phyloP scores from a whole-genome alignment of 768 basidiomycete species.

The Mycena albidolilacea region DNA sequence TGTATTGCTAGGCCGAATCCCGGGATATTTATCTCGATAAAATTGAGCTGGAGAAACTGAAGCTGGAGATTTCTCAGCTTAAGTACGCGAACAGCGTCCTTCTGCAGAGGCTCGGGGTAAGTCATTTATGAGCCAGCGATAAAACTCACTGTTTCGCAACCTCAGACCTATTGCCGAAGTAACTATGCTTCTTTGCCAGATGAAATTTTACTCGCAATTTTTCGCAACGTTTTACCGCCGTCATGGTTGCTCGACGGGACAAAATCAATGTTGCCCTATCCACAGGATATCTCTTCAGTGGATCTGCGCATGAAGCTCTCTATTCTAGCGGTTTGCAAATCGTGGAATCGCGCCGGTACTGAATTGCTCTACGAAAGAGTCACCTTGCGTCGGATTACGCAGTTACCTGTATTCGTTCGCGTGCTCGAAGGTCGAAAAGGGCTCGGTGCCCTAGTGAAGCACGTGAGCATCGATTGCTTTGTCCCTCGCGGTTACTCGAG shows the following conservation, averaged over 20 bases:
- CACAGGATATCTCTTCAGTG: background rate
- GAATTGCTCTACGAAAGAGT: conserved; percentile 38
- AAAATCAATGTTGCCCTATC: background rate
- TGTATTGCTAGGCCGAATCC: background rate
- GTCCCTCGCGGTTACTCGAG: conserved; percentile 25
- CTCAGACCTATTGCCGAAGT: background rate
- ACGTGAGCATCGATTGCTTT: conserved; percentile 21
- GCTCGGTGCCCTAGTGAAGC: conserved; percentile 33
- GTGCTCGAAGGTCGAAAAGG: conserved; percentile 21
- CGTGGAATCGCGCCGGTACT: conserved; percentile 27
- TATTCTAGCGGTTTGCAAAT: conserved; percentile 31
- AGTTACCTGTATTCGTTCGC: conserved; percentile 22
- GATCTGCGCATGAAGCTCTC: conserved; percentile 24
- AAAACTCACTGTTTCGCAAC: background rate
- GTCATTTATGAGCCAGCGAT: too few species aligned
- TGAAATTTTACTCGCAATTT: conserved; percentile 13
- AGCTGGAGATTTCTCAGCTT: background rate
- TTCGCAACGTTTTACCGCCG: conserved; percentile 13
- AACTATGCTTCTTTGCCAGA: conserved; percentile 1
- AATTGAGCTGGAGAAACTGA: background rate
- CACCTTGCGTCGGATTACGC: conserved; percentile 20
- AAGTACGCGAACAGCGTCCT: background rate
- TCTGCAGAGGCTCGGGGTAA: background rate
- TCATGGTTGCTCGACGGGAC: background rate
- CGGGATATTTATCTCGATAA: background rate